A percentile compares a stretch with the other conserved stretches of the same genome.
phyloP scores from a whole-genome alignment of 169 alveolate genomes.

The Plasmodium coatneyi region DNA sequence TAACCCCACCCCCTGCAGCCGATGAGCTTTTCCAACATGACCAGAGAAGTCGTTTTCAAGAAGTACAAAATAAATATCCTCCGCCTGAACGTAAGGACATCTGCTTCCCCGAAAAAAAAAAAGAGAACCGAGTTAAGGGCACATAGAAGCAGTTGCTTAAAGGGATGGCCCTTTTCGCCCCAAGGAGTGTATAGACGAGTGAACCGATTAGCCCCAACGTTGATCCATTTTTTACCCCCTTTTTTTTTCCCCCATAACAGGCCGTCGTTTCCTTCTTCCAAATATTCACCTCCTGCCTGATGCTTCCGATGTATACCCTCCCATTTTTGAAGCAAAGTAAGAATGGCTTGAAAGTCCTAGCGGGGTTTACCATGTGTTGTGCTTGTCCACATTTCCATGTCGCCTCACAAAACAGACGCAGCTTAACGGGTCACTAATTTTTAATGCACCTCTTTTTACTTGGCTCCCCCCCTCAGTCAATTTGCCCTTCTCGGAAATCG shows the following conservation, averaged over 20 bases:
- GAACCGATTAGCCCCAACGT: background rate
- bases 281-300: conserved; percentile 41
- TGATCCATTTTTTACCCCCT: background rate
- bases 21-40: conserved; percentile 61
- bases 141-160: background rate
- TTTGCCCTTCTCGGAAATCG: conserved; percentile 46
- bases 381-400: background rate
- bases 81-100: conserved; percentile 39
- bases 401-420: background rate
- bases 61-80: conserved; percentile 50
- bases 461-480: background rate
- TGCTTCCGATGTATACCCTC: conserved; percentile 53
- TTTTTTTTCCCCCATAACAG: background rate
- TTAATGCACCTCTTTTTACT: background rate
- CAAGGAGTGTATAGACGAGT: background rate
- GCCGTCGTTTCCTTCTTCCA: conserved; percentile 59
- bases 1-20: conserved; percentile 20
- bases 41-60: conserved; percentile 53
- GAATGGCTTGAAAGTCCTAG: background rate
- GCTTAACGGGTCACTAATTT: background rate
- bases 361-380: background rate
- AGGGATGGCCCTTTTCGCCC: background rate
- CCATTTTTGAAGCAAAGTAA: conserved; percentile 59
- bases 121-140: background rate
- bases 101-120: no score